Base-by-base conservation (phyloP, 805 yeast genomes). In the Saccharomycopsis fermentans region DNA sequence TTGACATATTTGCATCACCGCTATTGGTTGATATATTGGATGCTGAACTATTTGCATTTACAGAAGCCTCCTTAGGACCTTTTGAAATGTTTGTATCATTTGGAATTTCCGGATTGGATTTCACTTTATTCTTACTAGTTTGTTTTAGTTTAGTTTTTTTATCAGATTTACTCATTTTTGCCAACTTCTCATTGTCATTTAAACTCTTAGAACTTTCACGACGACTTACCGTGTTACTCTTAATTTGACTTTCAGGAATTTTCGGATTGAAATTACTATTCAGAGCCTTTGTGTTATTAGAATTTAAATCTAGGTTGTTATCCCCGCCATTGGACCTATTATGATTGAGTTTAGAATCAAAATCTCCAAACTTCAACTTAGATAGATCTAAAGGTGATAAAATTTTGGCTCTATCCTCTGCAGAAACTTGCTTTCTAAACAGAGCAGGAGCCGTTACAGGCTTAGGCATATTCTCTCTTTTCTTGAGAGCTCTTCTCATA, bases 331-430 rank as follows among this genome's bases (percentile, higher is more conserved):
- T 56, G 12, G 40, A 16, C 3, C 36, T 47, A 47, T 47, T 16
- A 16, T 29, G 36, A 55, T 12, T 36, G 47, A 4, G 14, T 2
- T 19, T 24, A 34, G 26, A n/a, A 35, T 29, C 47, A 52, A 34
- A 29, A n/a, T 96, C 77, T 63, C 92, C 97, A 63, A 76, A 82
- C 70, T 92, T 92, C 73, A 94, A 72, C 62, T 81, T 81, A 0
- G 97, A 81, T 67, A 92, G 78, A 66, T 91, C 96, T 12, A 86
- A 82, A 0, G 98, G 97, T 0, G 95, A 81, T 1, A 87, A 81
- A 61, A 81, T 81, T 59, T 73, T 68, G 55, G 71, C 71, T 63
- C 74, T 74, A 43, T 73, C 74, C 59, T 76, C 80, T 32, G 67
- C 65, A 6, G 73, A 76, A 62, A 72, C 73, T 67, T 75, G 74